phyloP scores from a whole-genome alignment of 31 red algal genomes.

The Asparagopsis taxiformis region DNA sequence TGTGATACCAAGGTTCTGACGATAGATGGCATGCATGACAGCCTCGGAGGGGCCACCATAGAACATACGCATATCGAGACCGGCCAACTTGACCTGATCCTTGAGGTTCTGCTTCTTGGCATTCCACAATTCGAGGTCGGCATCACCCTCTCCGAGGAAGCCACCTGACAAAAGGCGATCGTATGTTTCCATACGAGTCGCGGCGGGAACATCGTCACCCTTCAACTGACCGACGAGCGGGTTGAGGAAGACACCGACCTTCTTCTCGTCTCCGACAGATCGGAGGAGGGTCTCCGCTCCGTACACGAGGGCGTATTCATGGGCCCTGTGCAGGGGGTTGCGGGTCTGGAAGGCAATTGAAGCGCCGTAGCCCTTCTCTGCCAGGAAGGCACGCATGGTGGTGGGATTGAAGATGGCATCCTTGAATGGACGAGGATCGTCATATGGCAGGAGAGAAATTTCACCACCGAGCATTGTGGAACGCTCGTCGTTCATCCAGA shows the following conservation, averaged over 20 bases:
- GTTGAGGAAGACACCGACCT: conserved; percentile 89
- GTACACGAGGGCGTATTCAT: conserved; percentile 92
- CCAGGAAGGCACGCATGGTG: conserved; percentile 66
- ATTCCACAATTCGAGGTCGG: conserved; percentile 84
- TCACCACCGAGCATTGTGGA: conserved; percentile 59
- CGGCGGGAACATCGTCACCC: conserved; percentile 88
- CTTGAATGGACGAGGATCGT: conserved; percentile 75
- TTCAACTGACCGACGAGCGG: conserved; percentile 93
- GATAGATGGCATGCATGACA: conserved; percentile 91
- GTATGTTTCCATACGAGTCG: conserved; percentile 85
- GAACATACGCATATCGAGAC: conserved; percentile 94
- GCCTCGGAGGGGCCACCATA: conserved; percentile 92
- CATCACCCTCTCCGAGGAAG: conserved; percentile 80
- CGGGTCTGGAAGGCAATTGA: conserved; percentile 95
- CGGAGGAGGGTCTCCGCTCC: conserved; percentile 77
- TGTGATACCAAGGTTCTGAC: conserved; percentile 90
- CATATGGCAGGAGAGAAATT: conserved; percentile 58
- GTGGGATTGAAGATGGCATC: conserved; percentile 63
- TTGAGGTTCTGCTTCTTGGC: conserved; percentile 66
- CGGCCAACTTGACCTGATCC: conserved; percentile 77
- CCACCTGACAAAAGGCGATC: conserved; percentile 59
- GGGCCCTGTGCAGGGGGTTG: conserved; percentile 92
- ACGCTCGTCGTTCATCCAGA: conserved; percentile 81
- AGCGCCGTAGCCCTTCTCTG: conserved; percentile 58
- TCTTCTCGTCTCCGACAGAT: conserved; percentile 45